Evolutionary conservation across 2,329 filamentous ascomycete species (phyloP).

Genomic region (Fusarium sp.): DNA sequence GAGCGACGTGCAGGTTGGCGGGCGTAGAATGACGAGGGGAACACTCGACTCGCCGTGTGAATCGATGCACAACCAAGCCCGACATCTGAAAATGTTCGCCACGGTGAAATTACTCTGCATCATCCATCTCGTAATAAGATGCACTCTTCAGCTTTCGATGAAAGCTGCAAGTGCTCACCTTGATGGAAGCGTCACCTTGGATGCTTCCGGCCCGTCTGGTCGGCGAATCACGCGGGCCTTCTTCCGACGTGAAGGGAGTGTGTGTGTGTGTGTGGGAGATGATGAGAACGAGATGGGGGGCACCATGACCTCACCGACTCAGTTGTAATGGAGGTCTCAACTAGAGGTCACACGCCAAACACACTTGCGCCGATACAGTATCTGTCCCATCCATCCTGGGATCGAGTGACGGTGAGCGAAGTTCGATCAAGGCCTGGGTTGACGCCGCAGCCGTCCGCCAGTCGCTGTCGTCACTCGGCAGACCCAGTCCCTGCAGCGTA

Average conservation of each 20-base stretch:
- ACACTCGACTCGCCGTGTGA: not conserved
- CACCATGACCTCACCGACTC: constrained; percentile 31
- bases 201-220: not conserved
- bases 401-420: not conserved
- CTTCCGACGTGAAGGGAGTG: not conserved
- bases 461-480: constrained; percentile 18
- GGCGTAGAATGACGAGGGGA: not conserved
- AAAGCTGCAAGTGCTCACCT: not conserved
- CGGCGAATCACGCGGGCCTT: constrained; percentile 26
- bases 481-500: constrained; percentile 32
- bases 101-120: constrained; percentile 5
- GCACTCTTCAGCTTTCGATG: not conserved
- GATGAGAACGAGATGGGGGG: not conserved
- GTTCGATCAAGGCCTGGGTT: constrained; percentile 10
- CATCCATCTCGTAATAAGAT: constrained; percentile 20
- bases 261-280: constrained; percentile 3
- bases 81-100: not conserved
- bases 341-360: constrained; percentile 13
- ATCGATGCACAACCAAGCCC: not conserved
- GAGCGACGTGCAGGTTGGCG: not conserved
- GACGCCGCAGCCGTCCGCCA: constrained; percentile 10
- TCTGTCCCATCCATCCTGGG: not conserved
- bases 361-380: constrained; percentile 10
- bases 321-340: constrained; percentile 22
- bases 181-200: constrained; percentile 1